These are phyloP conservation scores for Populus hybrid DNA, from an alignment of 441 rosid species.

Conservation along the genomic window DNA sequence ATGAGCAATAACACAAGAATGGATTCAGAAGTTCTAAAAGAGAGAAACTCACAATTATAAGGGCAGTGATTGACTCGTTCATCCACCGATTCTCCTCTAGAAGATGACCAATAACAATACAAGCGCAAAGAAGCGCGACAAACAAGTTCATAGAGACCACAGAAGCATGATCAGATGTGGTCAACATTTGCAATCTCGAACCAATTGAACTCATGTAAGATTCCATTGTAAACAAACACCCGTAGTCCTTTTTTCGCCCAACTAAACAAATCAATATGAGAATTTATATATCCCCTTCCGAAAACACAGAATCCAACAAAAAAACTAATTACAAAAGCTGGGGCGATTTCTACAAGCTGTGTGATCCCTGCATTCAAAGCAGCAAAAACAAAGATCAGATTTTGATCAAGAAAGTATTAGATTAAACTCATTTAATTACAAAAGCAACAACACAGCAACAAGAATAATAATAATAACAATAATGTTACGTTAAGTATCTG, in stretches of 20 bases:
- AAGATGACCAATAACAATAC: constrained; percentile 93
- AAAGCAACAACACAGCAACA: neutral
- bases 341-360: neutral
- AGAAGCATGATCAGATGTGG: constrained; percentile 84
- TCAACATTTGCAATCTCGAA: constrained; percentile 38
- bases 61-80: constrained; percentile 94
- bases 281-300: neutral
- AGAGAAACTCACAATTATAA: constrained; percentile 59
- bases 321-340: neutral
- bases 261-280: neutral
- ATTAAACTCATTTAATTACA: neutral
- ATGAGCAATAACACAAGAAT: neutral
- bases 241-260: neutral
- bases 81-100: constrained; percentile 94
- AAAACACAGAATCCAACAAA: neutral
- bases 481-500: neutral
- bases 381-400: neutral
- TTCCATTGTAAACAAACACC: constrained; percentile 24
- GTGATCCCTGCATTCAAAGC: constrained; percentile 18
- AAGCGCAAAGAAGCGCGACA: constrained; percentile 83
- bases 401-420: neutral
- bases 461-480: too few species aligned
- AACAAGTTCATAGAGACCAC: constrained; percentile 86
- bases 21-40: neutral
- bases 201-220: constrained; percentile 25